Evolutionary conservation across 495 filamentous ascomycete genomes (phyloP).

Genomic region (Aspergillus conjunctus): DNA sequence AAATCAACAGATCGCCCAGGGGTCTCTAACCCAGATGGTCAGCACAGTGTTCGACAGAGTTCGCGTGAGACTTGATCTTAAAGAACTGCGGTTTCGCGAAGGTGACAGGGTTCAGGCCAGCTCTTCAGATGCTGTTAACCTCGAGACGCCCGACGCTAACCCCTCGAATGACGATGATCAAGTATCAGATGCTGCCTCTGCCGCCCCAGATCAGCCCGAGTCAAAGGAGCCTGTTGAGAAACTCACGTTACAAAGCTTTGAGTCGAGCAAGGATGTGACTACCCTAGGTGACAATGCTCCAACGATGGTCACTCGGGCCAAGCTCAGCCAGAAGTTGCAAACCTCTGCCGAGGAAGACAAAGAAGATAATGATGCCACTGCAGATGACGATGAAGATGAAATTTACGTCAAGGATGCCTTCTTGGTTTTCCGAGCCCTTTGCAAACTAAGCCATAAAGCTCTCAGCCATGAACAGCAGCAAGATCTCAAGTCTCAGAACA

Average conservation of each 20-base stretch:
- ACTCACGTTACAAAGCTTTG: slow-evolving; percentile 92
- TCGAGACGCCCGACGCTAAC: slow-evolving; percentile 39
- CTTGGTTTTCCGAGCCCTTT: slow-evolving; percentile 94
- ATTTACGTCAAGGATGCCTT: slow-evolving; percentile 96
- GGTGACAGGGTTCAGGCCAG: slow-evolving; percentile 36
- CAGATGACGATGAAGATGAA: slow-evolving; percentile 92
- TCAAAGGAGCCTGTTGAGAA: slow-evolving; percentile 68
- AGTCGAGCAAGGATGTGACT: slow-evolving; percentile 92
- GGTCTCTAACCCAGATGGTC: slow-evolving; percentile 97
- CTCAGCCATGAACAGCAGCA: slow-evolving; percentile 86
- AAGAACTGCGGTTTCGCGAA: slow-evolving; percentile 66
- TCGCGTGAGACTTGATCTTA: slow-evolving; percentile 81
- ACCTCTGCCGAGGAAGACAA: slow-evolving; percentile 53
- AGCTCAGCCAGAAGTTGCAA: slow-evolving; percentile 55
- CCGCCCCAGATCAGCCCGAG: slow-evolving; percentile 56
- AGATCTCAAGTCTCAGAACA: slow-evolving; percentile 88
- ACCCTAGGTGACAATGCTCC: slow-evolving; percentile 85
- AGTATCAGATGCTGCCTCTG: slow-evolving; percentile 51
- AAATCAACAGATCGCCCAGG: slow-evolving; percentile 96
- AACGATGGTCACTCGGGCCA: slow-evolving; percentile 86
- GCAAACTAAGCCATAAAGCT: slow-evolving; percentile 92
- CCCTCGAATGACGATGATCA: slow-evolving; percentile 47
- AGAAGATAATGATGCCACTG: slow-evolving; percentile 51
- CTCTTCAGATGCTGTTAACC: slow-evolving; percentile 39
- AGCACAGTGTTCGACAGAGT: slow-evolving; percentile 97